A percentile compares a stretch with the other conserved stretches of the same genome.
Evolutionary conservation across 164 flowering plant species (phyloP).

Genomic region (Aristolochia fimbriata): DNA sequence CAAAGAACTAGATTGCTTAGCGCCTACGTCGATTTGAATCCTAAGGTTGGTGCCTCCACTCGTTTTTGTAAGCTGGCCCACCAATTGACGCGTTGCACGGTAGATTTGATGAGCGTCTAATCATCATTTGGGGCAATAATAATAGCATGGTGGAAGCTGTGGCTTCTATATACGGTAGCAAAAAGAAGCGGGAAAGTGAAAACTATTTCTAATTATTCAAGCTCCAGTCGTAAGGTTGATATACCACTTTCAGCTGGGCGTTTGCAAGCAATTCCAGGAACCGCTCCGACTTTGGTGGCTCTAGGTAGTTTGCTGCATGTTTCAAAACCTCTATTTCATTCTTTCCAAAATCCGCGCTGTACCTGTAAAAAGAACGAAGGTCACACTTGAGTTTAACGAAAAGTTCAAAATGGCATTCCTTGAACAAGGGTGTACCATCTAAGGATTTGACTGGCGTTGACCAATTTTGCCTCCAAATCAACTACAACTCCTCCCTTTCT

Average conservation of each 20-base stretch:
- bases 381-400: not conserved
- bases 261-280: constrained; percentile 51
- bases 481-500: constrained; percentile 52
- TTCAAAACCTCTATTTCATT: constrained; percentile 70
- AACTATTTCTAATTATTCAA: constrained; percentile 29
- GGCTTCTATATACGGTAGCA: too few species aligned
- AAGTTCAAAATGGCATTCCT: not conserved
- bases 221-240: constrained; percentile 79
- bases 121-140: too few species aligned
- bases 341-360: constrained; percentile 64
- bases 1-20: too few species aligned
- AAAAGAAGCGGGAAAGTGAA: too few species aligned
- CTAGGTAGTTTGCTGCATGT: constrained; percentile 72
- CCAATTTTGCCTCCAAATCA: constrained; percentile 38
- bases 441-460: constrained; percentile 43
- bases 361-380: constrained; percentile 32
- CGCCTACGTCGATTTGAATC: too few species aligned
- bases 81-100: too few species aligned
- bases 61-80: too few species aligned
- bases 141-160: too few species aligned
- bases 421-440: constrained; percentile 42
- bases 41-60: too few species aligned
- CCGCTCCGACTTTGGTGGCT: constrained; percentile 39
- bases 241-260: constrained; percentile 53
- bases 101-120: too few species aligned